Evolutionary conservation across 306 rosid species (phyloP), one percentile per base, ranked within the genome.

Genomic region (Neltuma alba): DNA sequence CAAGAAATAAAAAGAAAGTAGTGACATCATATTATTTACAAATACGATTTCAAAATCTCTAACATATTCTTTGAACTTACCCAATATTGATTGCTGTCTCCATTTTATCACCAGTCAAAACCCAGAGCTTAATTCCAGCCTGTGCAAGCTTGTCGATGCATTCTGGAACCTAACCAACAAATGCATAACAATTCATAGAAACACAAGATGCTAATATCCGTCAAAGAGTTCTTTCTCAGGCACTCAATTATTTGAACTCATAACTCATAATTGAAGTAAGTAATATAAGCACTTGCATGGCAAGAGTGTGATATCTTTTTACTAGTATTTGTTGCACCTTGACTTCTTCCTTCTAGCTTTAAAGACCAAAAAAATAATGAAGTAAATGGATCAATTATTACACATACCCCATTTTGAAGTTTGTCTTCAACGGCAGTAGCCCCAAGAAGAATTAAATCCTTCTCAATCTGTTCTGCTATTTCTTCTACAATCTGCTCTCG

Each of bases 341-440:
- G 27, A 12, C 41, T 64, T 44, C 44, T 23, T 73, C 23, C 36
- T 48, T 72, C 67, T 68, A 83, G 34, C 48, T 58, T 55, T 25
- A 78, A 23, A 72, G 76, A 55, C 48, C 14, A 50, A n/a, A 52
- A 30, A 71, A 76, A 37, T n/a, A 66, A 67, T 34, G 25, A 16
- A 21, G 60, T 54, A 55, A 14, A 25, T 57, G 30, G 8, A 54
- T 54, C 21, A 25, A 57, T 57, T 50, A 62, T 37, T 38, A 60
- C 67, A 70, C 90, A 36, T 86, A 95, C 99, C 94, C 99, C 99
- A 44, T 90, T 85, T 86, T 96, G 99, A 83, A 96, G 90, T 75
- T 96, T 96, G 88, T 96, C 99, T 89, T 96, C 99, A 86, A 96
- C 99, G 28, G 99, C 99, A 72, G 99, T 96, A 73, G 98, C 99